These are phyloP conservation scores for Sporothrix protearum DNA, from an alignment of 2,329 filamentous ascomycete genomes.

Conservation along the genomic window DNA sequence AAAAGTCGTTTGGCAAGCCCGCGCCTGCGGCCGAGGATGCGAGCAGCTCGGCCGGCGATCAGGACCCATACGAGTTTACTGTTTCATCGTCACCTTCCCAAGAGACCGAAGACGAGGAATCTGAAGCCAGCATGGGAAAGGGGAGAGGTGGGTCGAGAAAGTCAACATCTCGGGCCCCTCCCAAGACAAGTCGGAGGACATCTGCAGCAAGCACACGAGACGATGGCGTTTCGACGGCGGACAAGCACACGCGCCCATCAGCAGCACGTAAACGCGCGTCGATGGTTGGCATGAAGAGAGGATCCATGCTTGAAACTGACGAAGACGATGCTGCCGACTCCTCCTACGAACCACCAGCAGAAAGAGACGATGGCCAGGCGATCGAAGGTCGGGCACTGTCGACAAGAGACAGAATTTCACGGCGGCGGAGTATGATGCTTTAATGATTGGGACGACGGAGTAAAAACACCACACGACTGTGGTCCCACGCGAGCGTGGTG, in stretches of 20 bases:
- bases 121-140: conserved; percentile 3
- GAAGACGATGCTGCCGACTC: conserved; percentile 36
- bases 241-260: conserved; percentile 28
- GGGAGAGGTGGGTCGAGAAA: background rate
- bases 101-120: conserved; percentile 15
- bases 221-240: background rate
- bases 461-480: background rate
- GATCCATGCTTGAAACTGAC: conserved; percentile 34
- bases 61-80: conserved; percentile 55
- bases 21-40: background rate
- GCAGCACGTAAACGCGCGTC: conserved; percentile 42
- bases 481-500: conserved; percentile 13
- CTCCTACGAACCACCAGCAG: conserved; percentile 31
- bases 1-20: background rate
- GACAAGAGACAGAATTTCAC: conserved; percentile 38
- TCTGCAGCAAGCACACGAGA: conserved; percentile 17
- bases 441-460: conserved; percentile 35
- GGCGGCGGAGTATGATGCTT: conserved; percentile 59
- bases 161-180: background rate
- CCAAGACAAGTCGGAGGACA: conserved; percentile 21
- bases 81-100: conserved; percentile 43
- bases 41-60: background rate
- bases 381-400: conserved; percentile 29
- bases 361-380: conserved; percentile 21
- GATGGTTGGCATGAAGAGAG: conserved; percentile 40